phyloP scores from a whole-genome alignment of 2,329 filamentous ascomycete species.

The Botryotinia convoluta region DNA sequence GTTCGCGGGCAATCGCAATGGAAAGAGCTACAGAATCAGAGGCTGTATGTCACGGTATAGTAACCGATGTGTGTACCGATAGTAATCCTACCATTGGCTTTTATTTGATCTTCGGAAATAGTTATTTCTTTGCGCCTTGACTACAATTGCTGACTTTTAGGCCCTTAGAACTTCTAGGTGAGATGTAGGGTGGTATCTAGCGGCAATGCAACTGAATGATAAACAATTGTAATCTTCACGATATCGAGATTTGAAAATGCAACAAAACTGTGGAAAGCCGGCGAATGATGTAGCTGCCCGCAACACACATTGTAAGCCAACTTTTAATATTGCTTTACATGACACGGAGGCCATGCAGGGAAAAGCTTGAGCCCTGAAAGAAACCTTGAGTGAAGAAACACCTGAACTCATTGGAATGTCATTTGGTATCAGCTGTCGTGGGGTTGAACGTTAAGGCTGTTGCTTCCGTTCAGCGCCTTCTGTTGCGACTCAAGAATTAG shows the following conservation, averaged over 20 bases:
- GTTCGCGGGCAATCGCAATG: background rate
- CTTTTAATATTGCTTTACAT: background rate
- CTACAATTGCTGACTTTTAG: slow-evolving; percentile 4
- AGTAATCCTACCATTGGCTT: background rate
- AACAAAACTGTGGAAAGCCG: background rate
- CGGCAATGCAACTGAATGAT: slow-evolving; percentile 2
- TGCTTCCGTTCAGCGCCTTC: slow-evolving; percentile 15
- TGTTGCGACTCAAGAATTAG: slow-evolving; percentile 6
- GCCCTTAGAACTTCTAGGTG: slow-evolving; percentile 6
- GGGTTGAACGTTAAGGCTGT: slow-evolving; percentile 13
- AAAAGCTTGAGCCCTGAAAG: slow-evolving; percentile 4
- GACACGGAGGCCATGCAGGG: background rate
- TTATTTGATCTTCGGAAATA: background rate
- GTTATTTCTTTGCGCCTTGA: background rate
- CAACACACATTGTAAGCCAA: background rate
- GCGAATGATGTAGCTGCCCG: slow-evolving; percentile 15
- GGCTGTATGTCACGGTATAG: background rate
- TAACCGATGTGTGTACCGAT: background rate
- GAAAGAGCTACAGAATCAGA: background rate
- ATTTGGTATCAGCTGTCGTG: slow-evolving; percentile 12
- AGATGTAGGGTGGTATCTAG: slow-evolving; percentile 5
- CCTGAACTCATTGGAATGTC: background rate
- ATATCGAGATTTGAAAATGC: slow-evolving; percentile 6
- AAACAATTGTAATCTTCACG: background rate
- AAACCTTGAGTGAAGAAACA: background rate